Base-by-base conservation (phyloP, 2,329 filamentous ascomycete species). In the Corniculantispora saksenae region DNA sequence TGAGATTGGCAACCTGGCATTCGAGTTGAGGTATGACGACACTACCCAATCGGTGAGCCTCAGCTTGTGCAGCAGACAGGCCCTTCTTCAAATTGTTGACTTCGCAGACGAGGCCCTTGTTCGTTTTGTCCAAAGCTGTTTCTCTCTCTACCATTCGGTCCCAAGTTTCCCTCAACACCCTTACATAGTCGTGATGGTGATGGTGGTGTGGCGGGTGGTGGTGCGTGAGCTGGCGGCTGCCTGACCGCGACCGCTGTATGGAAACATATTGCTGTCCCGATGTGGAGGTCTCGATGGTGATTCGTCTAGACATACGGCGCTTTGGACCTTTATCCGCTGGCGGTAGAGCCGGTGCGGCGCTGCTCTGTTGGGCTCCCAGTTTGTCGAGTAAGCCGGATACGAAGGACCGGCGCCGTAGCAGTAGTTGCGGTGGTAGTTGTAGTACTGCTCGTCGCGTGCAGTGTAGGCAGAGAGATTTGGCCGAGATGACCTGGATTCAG, bases 171-270 rank as follows among this genome's bases (percentile, higher is more conserved):
- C 72, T 70, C 58, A 71, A 71, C 66, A 80, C 72, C 35, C 72
- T 76, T 66, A 75, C 76, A 67, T 76, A 76, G 61, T 79, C 75
- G 67, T 72, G 70, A 66, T 74, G 71, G 61, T 71, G 72, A 64
- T 73, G 69, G 58, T 74, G 73, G 55, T 72, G 72, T 25, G 54
- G 72, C 54, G 74, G 70, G 47, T 69, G 70, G 61, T 74, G 72
- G 50, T 74, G 70, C 32, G 21, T 23, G 32, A 53, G 19, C 35
- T 48, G 32, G 45, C 73, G 74, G 51, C 69, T 70, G 60, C 74
- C 72, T 3, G 78, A 79, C 63, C 73, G 74, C 21, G 78, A 78
- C 62, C 77, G 76, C 69, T 79, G 80, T 72, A 80, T 67, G 51
- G 75, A 71, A 27, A 81, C 77, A 62, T 77, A 77, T 64, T 78